Conservation (phyloP, 495 filamentous ascomycete genomes). For the Talaromyces nanjingensis region DNA sequence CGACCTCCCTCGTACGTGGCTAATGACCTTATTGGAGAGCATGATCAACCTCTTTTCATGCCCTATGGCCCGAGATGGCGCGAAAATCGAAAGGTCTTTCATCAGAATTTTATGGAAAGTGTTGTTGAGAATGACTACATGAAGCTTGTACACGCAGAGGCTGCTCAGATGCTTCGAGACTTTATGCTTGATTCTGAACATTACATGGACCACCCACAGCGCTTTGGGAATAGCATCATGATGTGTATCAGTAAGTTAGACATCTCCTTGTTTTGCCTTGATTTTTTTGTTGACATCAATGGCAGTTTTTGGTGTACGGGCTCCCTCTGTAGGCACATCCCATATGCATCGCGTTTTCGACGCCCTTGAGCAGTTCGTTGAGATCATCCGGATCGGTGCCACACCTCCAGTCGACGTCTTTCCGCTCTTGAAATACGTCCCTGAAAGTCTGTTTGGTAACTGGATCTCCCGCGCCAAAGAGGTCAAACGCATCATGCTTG, state of each 20-base stretch:
- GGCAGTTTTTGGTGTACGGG: constrained; percentile 19
- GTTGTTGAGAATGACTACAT: constrained; percentile 32
- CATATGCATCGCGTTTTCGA: not conserved
- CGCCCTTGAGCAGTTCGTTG: not conserved
- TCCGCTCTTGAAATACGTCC: not conserved
- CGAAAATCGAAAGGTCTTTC: constrained; percentile 28
- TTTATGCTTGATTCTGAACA: constrained; percentile 27
- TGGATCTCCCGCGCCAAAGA: constrained; percentile 26
- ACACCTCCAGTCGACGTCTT: not conserved
- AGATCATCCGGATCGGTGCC: not conserved
- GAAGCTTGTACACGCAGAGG: constrained; percentile 37
- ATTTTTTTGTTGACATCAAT: not conserved
- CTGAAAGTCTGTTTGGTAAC: constrained; percentile 28
- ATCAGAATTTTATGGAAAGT: constrained; percentile 36
- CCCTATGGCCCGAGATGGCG: constrained; percentile 36
- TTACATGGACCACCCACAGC: constrained; percentile 35
- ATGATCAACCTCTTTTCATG: constrained; percentile 43
- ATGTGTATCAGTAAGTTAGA: constrained; percentile 19
- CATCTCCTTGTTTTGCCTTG: not conserved
- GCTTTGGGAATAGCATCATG: constrained; percentile 39
- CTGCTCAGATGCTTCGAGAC: constrained; percentile 37
- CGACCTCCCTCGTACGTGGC: constrained; percentile 39
- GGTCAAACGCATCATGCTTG: constrained; percentile 26
- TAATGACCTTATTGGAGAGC: constrained; percentile 31
- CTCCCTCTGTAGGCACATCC: constrained; percentile 20